Evolutionary conservation across 192 early-diverging fungal species (phyloP).

Genomic region (Podila epicladia): DNA sequence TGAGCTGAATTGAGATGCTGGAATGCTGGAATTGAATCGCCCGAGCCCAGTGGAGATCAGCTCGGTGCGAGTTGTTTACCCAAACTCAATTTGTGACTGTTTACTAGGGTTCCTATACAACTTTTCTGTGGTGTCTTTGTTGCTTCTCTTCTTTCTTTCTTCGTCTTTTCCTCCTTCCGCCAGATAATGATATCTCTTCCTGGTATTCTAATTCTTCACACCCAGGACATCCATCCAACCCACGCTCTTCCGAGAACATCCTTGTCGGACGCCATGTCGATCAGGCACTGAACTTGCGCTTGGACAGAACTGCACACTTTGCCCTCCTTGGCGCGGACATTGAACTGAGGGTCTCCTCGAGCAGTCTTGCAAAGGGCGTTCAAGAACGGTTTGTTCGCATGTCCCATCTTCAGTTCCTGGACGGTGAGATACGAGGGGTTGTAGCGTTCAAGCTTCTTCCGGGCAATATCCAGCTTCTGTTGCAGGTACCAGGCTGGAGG

Average conservation of each 20-base stretch:
- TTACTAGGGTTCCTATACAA: too few species aligned
- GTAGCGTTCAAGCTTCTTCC: constrained; percentile 72
- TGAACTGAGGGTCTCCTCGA: constrained; percentile 57
- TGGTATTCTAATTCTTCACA: constrained; percentile 25
- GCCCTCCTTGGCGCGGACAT: constrained; percentile 57
- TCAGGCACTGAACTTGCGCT: constrained; percentile 77
- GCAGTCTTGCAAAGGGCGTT: constrained; percentile 53
- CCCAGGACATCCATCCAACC: constrained; percentile 74
- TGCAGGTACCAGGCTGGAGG: constrained; percentile 78
- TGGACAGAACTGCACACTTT: constrained; percentile 57
- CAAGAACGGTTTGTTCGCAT: constrained; percentile 66
- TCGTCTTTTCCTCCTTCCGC: neutral
- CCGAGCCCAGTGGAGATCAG: too few species aligned
- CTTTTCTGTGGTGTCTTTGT: too few species aligned
- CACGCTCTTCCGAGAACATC: constrained; percentile 72
- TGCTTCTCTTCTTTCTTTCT: too few species aligned
- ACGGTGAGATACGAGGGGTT: constrained; percentile 69
- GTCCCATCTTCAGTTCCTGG: constrained; percentile 70
- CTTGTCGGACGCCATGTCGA: constrained; percentile 80
- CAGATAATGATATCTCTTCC: too few species aligned
- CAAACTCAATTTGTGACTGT: too few species aligned
- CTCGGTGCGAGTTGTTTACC: too few species aligned
- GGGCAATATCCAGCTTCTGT: constrained; percentile 79
- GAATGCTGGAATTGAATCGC: too few species aligned
- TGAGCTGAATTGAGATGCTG: neutral